These are phyloP conservation scores for Orychophragmus violaceus DNA, from an alignment of 345 rosid species.

Conservation along the genomic window DNA sequence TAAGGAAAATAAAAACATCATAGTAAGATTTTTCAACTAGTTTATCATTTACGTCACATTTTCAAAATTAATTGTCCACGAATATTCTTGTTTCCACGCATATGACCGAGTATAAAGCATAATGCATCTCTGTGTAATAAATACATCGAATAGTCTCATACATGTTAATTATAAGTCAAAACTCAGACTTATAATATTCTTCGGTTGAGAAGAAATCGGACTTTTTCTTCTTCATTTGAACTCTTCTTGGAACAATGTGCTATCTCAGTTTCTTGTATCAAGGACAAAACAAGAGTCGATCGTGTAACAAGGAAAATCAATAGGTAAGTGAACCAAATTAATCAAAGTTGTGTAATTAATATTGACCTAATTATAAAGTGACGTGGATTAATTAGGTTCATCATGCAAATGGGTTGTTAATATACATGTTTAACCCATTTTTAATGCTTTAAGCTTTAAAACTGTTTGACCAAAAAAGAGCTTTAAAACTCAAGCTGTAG, in stretches of 20 bases:
- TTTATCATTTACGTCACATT: neutral
- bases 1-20: neutral
- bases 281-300: neutral
- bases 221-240: neutral
- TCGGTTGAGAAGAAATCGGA: neutral
- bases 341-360: neutral
- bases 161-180: neutral
- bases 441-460: neutral
- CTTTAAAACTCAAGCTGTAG: neutral
- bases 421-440: neutral
- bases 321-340: neutral
- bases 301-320: neutral
- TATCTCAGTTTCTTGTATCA: neutral
- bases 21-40: neutral
- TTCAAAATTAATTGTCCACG: neutral
- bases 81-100: neutral
- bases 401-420: conserved; percentile 3
- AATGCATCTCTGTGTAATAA: neutral
- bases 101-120: neutral
- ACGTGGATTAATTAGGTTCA: conserved; percentile 16
- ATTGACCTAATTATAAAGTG: neutral
- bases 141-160: neutral
- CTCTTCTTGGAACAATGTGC: neutral
- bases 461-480: no score
- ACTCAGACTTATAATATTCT: neutral